Evolutionary conservation across 148 eudicot genomes (phyloP).

Genomic region (Rhododendron griersonianum): DNA sequence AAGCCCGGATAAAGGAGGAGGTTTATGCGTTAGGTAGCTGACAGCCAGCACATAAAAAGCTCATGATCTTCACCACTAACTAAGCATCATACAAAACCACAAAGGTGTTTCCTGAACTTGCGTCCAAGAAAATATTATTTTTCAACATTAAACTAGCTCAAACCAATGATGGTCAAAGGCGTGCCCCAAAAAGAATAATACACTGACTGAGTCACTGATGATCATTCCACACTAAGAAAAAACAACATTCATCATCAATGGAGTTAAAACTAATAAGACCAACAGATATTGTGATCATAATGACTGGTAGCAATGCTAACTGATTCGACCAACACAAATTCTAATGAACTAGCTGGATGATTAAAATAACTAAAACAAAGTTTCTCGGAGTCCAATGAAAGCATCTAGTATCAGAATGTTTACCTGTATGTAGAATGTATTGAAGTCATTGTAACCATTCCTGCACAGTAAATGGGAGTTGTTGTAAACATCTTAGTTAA

Average conservation of each 20-base stretch:
- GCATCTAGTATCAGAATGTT: conserved; percentile 24
- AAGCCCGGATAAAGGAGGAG: too few relatives aligned
- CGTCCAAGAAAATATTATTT: neutral
- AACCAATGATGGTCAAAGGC: neutral
- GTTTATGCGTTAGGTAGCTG: too few relatives aligned
- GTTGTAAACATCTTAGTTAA: conserved; percentile 9
- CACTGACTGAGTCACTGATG: neutral
- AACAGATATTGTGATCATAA: neutral
- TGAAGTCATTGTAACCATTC: conserved; percentile 99
- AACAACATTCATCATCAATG: neutral
- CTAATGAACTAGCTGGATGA: neutral
- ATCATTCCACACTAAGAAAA: neutral
- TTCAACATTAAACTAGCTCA: neutral
- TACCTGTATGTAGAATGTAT: conserved; percentile 99
- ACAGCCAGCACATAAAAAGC: too few relatives aligned
- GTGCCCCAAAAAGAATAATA: neutral
- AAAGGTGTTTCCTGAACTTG: neutral
- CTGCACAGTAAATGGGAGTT: conserved; percentile 37
- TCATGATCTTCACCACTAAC: neutral
- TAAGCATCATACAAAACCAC: neutral
- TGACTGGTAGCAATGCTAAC: neutral
- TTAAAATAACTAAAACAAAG: neutral
- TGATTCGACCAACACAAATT: neutral
- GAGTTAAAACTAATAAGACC: neutral
- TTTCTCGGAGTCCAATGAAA: neutral